A percentile compares a stretch with the other conserved stretches of the same genome.
These are phyloP conservation scores for Beauveria sp. DNA, from an alignment of 2,329 filamentous ascomycete species.

Conservation along the genomic window DNA sequence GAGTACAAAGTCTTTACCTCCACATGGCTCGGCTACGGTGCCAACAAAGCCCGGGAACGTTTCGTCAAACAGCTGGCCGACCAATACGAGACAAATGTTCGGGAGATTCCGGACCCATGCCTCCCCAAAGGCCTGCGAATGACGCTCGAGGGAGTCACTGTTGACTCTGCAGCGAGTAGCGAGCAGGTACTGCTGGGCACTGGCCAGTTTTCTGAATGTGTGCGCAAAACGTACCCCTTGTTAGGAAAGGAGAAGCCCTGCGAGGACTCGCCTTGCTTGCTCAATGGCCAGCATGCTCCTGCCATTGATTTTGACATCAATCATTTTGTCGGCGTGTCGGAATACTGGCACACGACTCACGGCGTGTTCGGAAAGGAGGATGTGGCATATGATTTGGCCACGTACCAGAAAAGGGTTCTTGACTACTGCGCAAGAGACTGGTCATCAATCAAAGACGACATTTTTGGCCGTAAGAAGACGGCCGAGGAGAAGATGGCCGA, in stretches of 20 bases:
- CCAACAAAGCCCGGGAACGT: conserved; percentile 79
- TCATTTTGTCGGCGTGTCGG: conserved; percentile 94
- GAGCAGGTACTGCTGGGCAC: conserved; percentile 65
- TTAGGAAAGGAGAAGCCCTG: conserved; percentile 86
- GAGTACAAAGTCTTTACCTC: conserved; percentile 93
- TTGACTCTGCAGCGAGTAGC: conserved; percentile 28
- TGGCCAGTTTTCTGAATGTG: conserved; percentile 77
- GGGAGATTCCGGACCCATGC: conserved; percentile 83
- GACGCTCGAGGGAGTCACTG: conserved; percentile 58
- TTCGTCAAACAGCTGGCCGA: conserved; percentile 74
- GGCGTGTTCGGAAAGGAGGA: conserved; percentile 77
- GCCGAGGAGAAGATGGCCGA: conserved; percentile 71
- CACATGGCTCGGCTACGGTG: conserved; percentile 96
- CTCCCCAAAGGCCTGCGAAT: conserved; percentile 71
- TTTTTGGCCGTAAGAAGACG: conserved; percentile 61
- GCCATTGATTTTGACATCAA: conserved; percentile 96
- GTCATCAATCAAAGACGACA: conserved; percentile 61
- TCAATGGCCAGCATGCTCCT: conserved; percentile 87
- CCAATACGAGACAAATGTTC: conserved; percentile 48
- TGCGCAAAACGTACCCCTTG: conserved; percentile 74
- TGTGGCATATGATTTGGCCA: conserved; percentile 81
- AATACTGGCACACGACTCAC: conserved; percentile 98
- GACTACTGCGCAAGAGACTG: conserved; percentile 82
- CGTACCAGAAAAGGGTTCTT: conserved; percentile 77
- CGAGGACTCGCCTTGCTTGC: conserved; percentile 71